phyloP scores from a whole-genome alignment of 1,284 basidiomycete genomes.

The Stereum hirsutum region DNA sequence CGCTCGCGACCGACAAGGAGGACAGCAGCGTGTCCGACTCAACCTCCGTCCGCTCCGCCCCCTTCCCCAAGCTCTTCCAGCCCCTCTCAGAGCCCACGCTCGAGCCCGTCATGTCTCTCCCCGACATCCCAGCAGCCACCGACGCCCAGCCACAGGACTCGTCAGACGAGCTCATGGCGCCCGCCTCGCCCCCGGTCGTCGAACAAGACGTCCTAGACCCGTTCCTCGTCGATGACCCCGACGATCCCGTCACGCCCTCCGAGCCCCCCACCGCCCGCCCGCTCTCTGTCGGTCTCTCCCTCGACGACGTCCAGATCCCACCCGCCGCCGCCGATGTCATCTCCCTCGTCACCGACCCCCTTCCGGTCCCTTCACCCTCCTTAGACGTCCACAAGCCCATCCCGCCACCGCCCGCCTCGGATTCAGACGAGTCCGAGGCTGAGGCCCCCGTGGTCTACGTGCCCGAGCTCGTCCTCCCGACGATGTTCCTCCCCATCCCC shows the following conservation, averaged over 20 bases:
- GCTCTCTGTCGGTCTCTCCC: slow-evolving; percentile 9
- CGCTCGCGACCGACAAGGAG: too few relatives aligned
- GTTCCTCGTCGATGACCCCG: slow-evolving; percentile 42
- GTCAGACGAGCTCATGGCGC: too few relatives aligned
- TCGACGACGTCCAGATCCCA: slow-evolving; percentile 12
- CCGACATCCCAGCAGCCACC: too few relatives aligned
- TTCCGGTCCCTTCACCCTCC: slow-evolving; percentile 17
- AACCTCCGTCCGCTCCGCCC: too few relatives aligned
- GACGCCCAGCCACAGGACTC: too few relatives aligned
- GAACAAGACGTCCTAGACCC: slow-evolving; percentile 46
- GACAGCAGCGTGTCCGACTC: too few relatives aligned
- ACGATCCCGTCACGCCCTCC: slow-evolving; percentile 11
- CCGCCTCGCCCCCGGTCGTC: too few relatives aligned
- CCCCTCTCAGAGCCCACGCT: too few relatives aligned
- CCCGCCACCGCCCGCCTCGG: slow-evolving; percentile 25
- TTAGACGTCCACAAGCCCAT: slow-evolving; percentile 22
- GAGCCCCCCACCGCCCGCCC: slow-evolving; percentile 21
- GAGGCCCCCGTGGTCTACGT: slow-evolving; percentile 48
- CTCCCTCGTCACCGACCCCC: slow-evolving; percentile 10
- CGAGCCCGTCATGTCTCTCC: too few relatives aligned
- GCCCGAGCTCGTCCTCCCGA: slow-evolving; percentile 48
- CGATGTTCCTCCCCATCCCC: slow-evolving; percentile 76
- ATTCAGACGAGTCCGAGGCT: slow-evolving; percentile 31
- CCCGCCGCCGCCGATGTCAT: slow-evolving; percentile 14
- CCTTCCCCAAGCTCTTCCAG: too few relatives aligned